Base-by-base conservation (phyloP, 2,329 filamentous ascomycete genomes). In the Cercospora nicotianae region DNA sequence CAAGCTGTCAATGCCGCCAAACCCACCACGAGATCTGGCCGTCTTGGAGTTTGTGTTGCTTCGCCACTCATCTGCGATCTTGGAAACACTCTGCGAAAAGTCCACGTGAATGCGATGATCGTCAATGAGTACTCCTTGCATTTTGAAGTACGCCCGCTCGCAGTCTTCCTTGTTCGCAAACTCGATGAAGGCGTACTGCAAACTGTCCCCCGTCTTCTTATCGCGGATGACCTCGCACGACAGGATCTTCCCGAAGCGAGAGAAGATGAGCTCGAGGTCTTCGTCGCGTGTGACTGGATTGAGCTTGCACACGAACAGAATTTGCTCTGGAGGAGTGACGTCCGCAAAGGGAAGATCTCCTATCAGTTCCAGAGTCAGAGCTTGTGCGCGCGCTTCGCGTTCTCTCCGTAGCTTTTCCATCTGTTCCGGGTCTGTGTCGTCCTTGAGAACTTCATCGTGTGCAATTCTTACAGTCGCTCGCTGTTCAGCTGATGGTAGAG, bases 161-260 rank as follows among this genome's bases (percentile, higher is more conserved):
- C 95, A 98, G 63, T 94, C 91, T 72, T 90, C 88, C 81, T 97
- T 95, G 65, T 96, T 91, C 67, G 94, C 92, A 75, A 94, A 99
- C 78, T 99, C 95, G 76, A 99, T 96, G 74, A 99, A 99, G 1
- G 95, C 93, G 77, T 99, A 99, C 79, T 99, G 95, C 60, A 99
- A 82, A 76, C 93, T 97, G 80, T 99, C 95, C 3, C 93, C 93
- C 0, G 94, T 97, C 76, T 93, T 93, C 77, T 91, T 92, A 79
- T 99, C 95, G 60, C 94, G 87, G 70, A 99, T 97, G 36, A 99
- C 92, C 81, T 99, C 95, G 77, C 95, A 99, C 58, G 93, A 96
- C 26, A 98, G 80, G 51, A 99, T 97, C 77, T 91, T 94, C 73
- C 95, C 95, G 75, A 99, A 99, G 0, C 95, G 94, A 66, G 92